These are phyloP conservation scores for Porphyra umbilicalis DNA, from an alignment of 31 red algal species.

Conservation along the genomic window DNA sequence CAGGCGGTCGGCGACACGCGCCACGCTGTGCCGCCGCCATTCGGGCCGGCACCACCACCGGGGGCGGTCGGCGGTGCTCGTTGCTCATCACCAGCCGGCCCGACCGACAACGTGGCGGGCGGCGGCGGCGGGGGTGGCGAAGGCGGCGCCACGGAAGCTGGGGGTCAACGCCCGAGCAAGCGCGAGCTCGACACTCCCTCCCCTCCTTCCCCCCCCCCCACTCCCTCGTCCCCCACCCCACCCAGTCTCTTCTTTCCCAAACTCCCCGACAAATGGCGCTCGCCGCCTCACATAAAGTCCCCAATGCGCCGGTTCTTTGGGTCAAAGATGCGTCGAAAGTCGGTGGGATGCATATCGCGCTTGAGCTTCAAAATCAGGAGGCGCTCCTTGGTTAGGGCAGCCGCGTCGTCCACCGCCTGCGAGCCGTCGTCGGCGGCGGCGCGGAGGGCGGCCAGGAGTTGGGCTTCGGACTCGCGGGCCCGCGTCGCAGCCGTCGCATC, in stretches of 20 bases:
- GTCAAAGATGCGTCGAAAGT: background rate
- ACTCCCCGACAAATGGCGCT: background rate
- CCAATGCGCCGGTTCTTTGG: background rate
- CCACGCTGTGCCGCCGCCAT: too few relatives aligned
- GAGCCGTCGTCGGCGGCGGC: background rate
- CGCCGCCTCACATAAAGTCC: background rate
- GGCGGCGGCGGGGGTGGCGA: too few relatives aligned
- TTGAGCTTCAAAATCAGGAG: background rate
- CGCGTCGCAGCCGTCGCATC: background rate
- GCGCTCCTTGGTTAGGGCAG: background rate
- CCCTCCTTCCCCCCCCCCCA: background rate
- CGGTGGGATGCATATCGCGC: background rate
- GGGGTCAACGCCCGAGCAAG: too few relatives aligned
- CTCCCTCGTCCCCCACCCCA: background rate
- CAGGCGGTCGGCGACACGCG: too few relatives aligned
- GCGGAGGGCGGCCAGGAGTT: background rate
- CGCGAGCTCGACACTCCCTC: too few relatives aligned
- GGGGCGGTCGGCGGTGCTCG: too few relatives aligned
- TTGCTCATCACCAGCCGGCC: too few relatives aligned
- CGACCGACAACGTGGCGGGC: too few relatives aligned
- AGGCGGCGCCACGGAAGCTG: too few relatives aligned
- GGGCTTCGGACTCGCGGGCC: background rate
- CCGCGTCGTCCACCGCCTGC: background rate
- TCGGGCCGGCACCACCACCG: too few relatives aligned
- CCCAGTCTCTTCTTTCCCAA: background rate